Base-by-base conservation (phyloP, 441 rosid genomes). In the Daphne laureola region DNA sequence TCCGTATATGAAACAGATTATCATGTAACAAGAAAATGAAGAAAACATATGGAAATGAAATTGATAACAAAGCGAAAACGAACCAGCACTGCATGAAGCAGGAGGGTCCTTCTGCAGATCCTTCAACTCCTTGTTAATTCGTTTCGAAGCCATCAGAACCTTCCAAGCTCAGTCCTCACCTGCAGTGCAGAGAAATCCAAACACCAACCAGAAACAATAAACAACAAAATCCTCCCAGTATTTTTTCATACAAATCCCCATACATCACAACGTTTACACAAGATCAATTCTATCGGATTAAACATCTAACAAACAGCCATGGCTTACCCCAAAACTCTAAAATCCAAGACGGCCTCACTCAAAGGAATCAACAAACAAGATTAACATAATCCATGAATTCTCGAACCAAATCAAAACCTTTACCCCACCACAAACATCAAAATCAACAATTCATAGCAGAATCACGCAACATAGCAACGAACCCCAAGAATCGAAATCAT, bases 91-190 rank as follows among this genome's bases (percentile, higher is more conserved):
- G 84, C 95, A 86, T 42, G 90, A 89, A 25, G 73, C 79, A 64
- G 97, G 97, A 67, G 97, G 97, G 59, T 86, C 97, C 71, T 65
- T 84, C 82, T 86, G 88, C 54, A 89, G 76, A 69, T 86, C 97
- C 81, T 65, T 89, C 75, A 84, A 82, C 76, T 89, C 97, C 75
- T 82, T 89, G 80, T 74, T 82, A 75, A 89, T 89, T 69, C 97
- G 71, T 63, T 82, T 86, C 11, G 89, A 79, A 43, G 95, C 93
- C 97, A 89, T 84, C 12, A 14, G 36, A 52, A 55, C 12, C 12
- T n/a, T 18, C 54, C 12, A 35, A 53, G 21, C 25, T 41, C 16
- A 8, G 23, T 14, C 40, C 17, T 14, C 7, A 14, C 38, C 38
- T 31, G 38, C 38, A 31, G 38, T 31, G 38, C 38, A 31, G 38